Conservation (phyloP, 2,329 filamentous ascomycete species). For the Aspergillus sp. region DNA sequence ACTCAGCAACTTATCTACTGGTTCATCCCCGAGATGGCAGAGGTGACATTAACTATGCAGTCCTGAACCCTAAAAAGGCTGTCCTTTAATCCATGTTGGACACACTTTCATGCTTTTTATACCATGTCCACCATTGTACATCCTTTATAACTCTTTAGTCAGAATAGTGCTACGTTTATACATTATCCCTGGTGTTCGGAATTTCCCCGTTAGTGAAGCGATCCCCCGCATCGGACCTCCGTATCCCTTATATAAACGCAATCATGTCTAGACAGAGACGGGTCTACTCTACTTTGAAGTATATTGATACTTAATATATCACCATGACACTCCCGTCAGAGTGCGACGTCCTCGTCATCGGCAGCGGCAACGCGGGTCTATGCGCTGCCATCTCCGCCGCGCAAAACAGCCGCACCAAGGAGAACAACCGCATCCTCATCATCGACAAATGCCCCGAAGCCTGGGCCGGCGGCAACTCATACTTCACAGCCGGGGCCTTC, state of each 20-base stretch:
- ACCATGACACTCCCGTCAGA: slow-evolving; percentile 9
- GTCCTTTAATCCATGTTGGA: too few relatives aligned
- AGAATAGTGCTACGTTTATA: too few relatives aligned
- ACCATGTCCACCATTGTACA: too few relatives aligned
- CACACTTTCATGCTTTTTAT: too few relatives aligned
- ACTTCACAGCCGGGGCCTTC: slow-evolving; percentile 58
- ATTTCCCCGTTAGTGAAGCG: too few relatives aligned
- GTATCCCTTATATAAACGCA: not conserved
- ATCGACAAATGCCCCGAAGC: slow-evolving; percentile 52
- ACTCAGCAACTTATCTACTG: too few relatives aligned
- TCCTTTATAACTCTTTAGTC: too few relatives aligned
- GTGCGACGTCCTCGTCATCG: slow-evolving; percentile 45
- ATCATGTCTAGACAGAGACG: not conserved
- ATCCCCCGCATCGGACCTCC: not conserved
- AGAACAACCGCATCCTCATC: slow-evolving; percentile 38
- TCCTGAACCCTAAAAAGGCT: too few relatives aligned
- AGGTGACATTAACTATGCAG: too few relatives aligned
- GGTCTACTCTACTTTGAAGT: not conserved
- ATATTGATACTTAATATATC: not conserved
- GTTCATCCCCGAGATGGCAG: too few relatives aligned
- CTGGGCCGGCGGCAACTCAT: slow-evolving; percentile 57
- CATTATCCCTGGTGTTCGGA: too few relatives aligned
- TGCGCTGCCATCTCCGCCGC: slow-evolving; percentile 51
- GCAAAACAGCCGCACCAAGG: slow-evolving; percentile 32
- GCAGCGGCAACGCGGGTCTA: slow-evolving; percentile 58